These are phyloP conservation scores for Fusarium foetens DNA, from an alignment of 2,329 filamentous ascomycete species.

Conservation along the genomic window DNA sequence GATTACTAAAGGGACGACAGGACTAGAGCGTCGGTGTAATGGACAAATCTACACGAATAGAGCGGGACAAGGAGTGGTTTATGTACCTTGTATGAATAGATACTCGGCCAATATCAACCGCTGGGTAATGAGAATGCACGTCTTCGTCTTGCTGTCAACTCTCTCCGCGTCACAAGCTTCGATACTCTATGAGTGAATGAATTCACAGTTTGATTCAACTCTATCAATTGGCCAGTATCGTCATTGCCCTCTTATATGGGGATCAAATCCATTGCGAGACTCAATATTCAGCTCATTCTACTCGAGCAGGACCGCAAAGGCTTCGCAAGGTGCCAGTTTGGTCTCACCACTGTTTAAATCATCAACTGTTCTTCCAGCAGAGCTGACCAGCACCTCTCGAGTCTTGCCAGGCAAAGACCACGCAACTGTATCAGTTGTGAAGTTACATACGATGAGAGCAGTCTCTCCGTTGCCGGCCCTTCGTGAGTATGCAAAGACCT, in stretches of 20 bases:
- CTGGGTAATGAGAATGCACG: conserved; percentile 44
- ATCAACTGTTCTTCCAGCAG: conserved; percentile 44
- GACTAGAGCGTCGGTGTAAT: conserved; percentile 66
- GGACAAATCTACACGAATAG: conserved; percentile 28
- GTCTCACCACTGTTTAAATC: conserved; percentile 44
- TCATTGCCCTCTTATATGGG: conserved; percentile 19
- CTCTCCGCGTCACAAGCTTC: background rate
- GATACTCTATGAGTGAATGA: background rate
- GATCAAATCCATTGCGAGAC: conserved; percentile 45
- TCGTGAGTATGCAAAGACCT: conserved; percentile 53
- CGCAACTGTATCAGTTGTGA: conserved; percentile 46
- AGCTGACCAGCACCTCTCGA: conserved; percentile 50
- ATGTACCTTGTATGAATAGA: conserved; percentile 51
- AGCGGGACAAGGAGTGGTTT: conserved; percentile 30
- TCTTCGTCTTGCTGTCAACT: conserved; percentile 10
- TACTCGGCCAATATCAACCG: conserved; percentile 41
- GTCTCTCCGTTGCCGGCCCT: conserved; percentile 45
- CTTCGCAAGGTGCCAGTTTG: conserved; percentile 52
- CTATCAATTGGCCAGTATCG: background rate
- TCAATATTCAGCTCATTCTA: background rate
- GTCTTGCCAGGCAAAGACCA: conserved; percentile 47
- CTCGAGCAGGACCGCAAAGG: conserved; percentile 48
- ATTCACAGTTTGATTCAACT: background rate
- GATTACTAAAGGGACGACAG: conserved; percentile 96
- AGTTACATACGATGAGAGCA: conserved; percentile 54